Evolutionary conservation across 768 basidiomycete species (phyloP).

Genomic region (Auricularia sp.): DNA sequence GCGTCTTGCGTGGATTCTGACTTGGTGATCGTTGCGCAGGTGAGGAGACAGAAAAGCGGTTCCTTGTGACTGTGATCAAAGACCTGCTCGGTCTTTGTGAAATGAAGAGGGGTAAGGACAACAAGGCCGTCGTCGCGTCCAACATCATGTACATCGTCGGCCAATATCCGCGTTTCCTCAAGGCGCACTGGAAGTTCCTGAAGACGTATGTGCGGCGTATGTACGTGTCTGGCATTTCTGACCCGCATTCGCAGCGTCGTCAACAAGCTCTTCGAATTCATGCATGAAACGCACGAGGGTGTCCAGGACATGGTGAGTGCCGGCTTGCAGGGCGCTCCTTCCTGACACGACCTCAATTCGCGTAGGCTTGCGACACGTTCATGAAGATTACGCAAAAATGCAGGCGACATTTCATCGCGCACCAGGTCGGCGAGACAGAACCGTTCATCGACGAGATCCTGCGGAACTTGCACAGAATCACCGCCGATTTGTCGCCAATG

Average conservation of each 20-base stretch:
- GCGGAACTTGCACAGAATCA: conserved; percentile 36
- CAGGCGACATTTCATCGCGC: conserved; percentile 39
- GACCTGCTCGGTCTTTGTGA: conserved; percentile 40
- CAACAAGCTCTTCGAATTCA: conserved; percentile 46
- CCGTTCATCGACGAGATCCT: conserved; percentile 45
- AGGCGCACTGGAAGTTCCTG: conserved; percentile 46
- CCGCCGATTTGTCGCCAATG: conserved; percentile 34
- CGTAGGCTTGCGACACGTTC: conserved; percentile 45
- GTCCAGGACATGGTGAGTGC: conserved; percentile 14
- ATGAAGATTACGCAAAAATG: conserved; percentile 47
- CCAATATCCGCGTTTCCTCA: conserved; percentile 43
- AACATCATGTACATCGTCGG: conserved; percentile 38
- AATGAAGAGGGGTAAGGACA: conserved; percentile 45
- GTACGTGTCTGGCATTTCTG: background rate
- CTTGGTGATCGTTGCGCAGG: conserved; percentile 15
- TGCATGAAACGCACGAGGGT: conserved; percentile 47
- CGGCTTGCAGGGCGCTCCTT: background rate
- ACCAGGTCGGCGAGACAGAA: conserved; percentile 40
- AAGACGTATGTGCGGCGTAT: conserved; percentile 24
- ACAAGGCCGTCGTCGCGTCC: conserved; percentile 38
- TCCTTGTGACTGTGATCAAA: conserved; percentile 44
- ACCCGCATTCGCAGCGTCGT: conserved; percentile 23
- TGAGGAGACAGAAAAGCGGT: conserved; percentile 45
- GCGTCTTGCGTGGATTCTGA: background rate
- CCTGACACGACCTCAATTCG: conserved; percentile 16